Base-by-base conservation (phyloP, 2,329 filamentous ascomycete genomes). In the Fulvia fulva region DNA sequence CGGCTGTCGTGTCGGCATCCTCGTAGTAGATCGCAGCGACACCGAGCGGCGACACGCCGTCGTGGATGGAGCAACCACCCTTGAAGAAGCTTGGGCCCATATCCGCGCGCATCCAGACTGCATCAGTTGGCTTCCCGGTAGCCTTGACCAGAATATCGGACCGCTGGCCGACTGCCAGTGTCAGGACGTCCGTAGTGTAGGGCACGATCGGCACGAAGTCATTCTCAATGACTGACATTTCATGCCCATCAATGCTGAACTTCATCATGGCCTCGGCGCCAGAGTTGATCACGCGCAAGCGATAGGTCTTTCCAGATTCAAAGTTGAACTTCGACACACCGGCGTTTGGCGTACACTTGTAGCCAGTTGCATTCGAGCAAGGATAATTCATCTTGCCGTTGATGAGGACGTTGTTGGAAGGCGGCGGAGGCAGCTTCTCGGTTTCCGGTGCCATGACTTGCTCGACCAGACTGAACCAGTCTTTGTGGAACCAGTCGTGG, bases 1-100 rank as follows among this genome's bases (percentile, higher is more conserved):
- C 60, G n/a, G 61, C 57, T 50, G 71, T 73, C 3, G 75, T 76
- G 65, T 88, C 76, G 11, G 84, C 82, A 7, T 77, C 67, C 34
- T 87, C 78, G 70, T 90, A 90, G 74, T 87, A 88, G 52, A 90
- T 78, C 14, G 81, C 83, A 0, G 87, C 88, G 0, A 84, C 66
- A 1, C 81, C 85, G 50, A 78, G 65, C 1, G 65, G 56, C 86
- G 65, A 69, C 58, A 12, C 86, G 19, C 64, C 54, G 47, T 65
- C 51, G 55, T 64, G 26, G 43, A 62, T 66, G 37, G 65, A 70
- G 50, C 67, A 68, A 21, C 64, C 61, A 49, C 50, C 61, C 41
- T 49, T 53, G 52, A 44, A 86, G 70, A 72, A 90, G 87, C 73
- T 89, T 86, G 0, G 87, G 85, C 64, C 89, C 82, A 0, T 63